Conservation (phyloP, 495 filamentous ascomycete species). For the Saxispiralis lemnorum region DNA sequence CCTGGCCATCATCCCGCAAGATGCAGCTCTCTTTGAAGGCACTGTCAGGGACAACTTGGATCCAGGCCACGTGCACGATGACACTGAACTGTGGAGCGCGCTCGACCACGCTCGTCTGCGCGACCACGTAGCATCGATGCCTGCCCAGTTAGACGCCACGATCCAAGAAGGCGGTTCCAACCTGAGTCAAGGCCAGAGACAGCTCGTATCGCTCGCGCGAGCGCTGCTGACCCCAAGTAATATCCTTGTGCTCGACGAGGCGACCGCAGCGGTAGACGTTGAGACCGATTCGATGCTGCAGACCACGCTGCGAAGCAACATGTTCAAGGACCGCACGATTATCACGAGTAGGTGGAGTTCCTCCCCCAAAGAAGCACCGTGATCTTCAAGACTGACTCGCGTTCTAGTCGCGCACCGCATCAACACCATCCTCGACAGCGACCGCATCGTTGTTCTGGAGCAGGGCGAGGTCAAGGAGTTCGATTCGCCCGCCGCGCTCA, state of each 20-base stretch:
- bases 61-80: slow-evolving; percentile 84
- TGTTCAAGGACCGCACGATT: slow-evolving; percentile 81
- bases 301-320: slow-evolving; percentile 39
- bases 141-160: slow-evolving; percentile 71
- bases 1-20: slow-evolving; percentile 94
- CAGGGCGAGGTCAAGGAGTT: slow-evolving; percentile 34
- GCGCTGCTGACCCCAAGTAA: slow-evolving; percentile 90
- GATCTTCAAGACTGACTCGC: not conserved
- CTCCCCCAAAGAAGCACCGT: no score
- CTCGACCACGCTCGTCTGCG: slow-evolving; percentile 88
- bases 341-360: slow-evolving; percentile 45
- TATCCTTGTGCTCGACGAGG: slow-evolving; percentile 93
- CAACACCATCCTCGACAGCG: slow-evolving; percentile 88
- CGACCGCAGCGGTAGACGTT: slow-evolving; percentile 89
- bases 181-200: slow-evolving; percentile 70
- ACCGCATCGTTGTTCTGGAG: slow-evolving; percentile 79
- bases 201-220: slow-evolving; percentile 80
- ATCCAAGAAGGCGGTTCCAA: slow-evolving; percentile 88
- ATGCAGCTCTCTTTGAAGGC: slow-evolving; percentile 93
- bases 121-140: slow-evolving; percentile 76
- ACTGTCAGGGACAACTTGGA: slow-evolving; percentile 93
- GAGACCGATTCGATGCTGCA: slow-evolving; percentile 82
- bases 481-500: slow-evolving; percentile 25
- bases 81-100: slow-evolving; percentile 94
- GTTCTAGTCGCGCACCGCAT: slow-evolving; percentile 65